Conservation (phyloP, 495 filamentous ascomycete species). For the Penicillium malachiteum region DNA sequence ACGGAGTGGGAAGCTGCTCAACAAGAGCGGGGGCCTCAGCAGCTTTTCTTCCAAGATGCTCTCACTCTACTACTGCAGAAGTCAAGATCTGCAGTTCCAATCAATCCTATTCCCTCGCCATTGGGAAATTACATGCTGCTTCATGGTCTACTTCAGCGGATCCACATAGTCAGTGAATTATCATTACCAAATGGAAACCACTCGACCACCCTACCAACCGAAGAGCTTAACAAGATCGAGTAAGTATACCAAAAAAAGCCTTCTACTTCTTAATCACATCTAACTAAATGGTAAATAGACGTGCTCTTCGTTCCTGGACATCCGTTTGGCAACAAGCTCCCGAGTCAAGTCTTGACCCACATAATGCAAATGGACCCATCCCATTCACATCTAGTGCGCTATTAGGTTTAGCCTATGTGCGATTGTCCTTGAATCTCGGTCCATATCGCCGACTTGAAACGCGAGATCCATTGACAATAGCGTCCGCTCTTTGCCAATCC, state of each 20-base stretch:
- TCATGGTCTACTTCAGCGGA: constrained; percentile 41
- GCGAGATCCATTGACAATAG: constrained; percentile 36
- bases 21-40: constrained; percentile 30
- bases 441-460: constrained; percentile 39
- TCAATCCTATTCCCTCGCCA: constrained; percentile 37
- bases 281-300: constrained; percentile 16
- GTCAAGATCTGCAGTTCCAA: constrained; percentile 25
- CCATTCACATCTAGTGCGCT: constrained; percentile 42
- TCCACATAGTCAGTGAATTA: constrained; percentile 41
- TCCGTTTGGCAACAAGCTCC: constrained; percentile 44
- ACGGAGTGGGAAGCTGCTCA: constrained; percentile 36
- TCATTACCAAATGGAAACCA: constrained; percentile 37
- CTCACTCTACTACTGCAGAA: constrained; percentile 36
- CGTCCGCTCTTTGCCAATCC: constrained; percentile 30
- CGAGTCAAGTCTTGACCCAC: constrained; percentile 42
- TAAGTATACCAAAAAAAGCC: constrained; percentile 13
- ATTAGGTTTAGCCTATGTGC: constrained; percentile 42
- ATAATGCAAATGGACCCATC: constrained; percentile 41
- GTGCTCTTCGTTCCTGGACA: constrained; percentile 40
- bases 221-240: constrained; percentile 42
- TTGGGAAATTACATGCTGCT: constrained; percentile 42
- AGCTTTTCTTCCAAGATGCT: constrained; percentile 41
- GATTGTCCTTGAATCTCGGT: constrained; percentile 37
- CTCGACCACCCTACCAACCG: constrained; percentile 32
- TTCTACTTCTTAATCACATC: background rate